Evolutionary conservation across 2,329 filamentous ascomycete genomes (phyloP).

Genomic region (Hypomyces rosellus): DNA sequence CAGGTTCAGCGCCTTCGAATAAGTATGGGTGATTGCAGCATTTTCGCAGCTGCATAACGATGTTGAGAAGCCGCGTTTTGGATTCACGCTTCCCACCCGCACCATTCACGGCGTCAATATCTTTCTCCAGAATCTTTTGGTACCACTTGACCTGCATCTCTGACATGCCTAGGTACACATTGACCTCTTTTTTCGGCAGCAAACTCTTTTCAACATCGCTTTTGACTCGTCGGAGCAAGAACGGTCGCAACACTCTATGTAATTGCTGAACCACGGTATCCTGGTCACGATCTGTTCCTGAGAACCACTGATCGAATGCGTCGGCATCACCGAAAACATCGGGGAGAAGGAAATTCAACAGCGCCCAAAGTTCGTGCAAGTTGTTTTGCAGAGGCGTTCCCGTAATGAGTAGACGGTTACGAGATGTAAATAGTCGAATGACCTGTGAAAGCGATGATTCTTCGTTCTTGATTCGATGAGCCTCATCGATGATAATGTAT

Average conservation of each 20-base stretch:
- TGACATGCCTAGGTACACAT: constrained; percentile 95
- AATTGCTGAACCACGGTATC: constrained; percentile 95
- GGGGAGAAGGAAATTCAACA: constrained; percentile 95
- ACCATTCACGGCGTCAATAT: constrained; percentile 97
- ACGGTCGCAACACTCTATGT: constrained; percentile 86
- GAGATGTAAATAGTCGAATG: constrained; percentile 90
- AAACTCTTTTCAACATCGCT: constrained; percentile 97
- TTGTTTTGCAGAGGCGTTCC: constrained; percentile 98
- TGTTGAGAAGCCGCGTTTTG: constrained; percentile 93
- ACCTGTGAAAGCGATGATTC: constrained; percentile 95
- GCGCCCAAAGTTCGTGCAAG: constrained; percentile 92
- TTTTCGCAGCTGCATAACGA: constrained; percentile 98
- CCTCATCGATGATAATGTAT: constrained; percentile 98
- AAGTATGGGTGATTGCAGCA: constrained; percentile 98
- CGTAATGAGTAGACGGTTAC: constrained; percentile 91
- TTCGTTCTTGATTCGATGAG: constrained; percentile 98
- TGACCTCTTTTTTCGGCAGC: constrained; percentile 94
- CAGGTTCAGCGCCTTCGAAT: constrained; percentile 94
- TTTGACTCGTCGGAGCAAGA: constrained; percentile 93
- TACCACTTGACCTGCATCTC: constrained; percentile 99
- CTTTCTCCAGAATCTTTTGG: constrained; percentile 96
- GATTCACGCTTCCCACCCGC: constrained; percentile 95
- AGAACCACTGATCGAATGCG: constrained; percentile 98
- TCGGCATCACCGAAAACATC: constrained; percentile 97
- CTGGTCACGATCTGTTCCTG: constrained; percentile 79